phyloP scores from a whole-genome alignment of 805 yeast genomes.

The Maudiozyma saulgeensis region DNA sequence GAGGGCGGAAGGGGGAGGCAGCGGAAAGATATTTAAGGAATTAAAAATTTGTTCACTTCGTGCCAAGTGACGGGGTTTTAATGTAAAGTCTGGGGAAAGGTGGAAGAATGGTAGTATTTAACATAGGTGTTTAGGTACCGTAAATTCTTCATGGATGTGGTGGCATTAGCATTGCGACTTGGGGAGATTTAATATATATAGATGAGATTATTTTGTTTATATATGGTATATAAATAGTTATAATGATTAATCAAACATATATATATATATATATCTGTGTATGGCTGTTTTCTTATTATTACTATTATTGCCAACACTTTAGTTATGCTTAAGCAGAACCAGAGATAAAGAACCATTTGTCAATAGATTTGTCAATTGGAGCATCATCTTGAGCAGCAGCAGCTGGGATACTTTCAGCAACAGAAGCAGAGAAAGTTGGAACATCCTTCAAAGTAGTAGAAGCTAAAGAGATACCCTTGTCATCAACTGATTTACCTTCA shows the following conservation, averaged over 20 bases:
- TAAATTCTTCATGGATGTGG: too few relatives aligned
- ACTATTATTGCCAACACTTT: not conserved
- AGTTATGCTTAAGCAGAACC: conserved; percentile 43
- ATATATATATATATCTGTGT: not conserved
- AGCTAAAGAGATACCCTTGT: conserved; percentile 62
- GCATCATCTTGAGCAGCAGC: conserved; percentile 73
- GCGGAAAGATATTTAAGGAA: not conserved
- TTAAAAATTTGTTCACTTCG: not conserved
- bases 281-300: not conserved
- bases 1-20: not conserved
- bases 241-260: too few relatives aligned
- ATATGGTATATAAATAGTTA: too few relatives aligned
- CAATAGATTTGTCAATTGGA: conserved; percentile 91
- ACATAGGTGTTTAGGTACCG: not conserved
- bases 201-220: too few relatives aligned
- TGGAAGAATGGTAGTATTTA: not conserved
- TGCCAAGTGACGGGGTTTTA: not conserved
- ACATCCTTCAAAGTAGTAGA: conserved; percentile 62
- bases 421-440: conserved; percentile 42
- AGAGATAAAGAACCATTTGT: conserved; percentile 97
- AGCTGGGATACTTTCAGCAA: conserved; percentile 49
- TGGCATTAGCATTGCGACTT: too few relatives aligned
- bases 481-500: conserved; percentile 48
- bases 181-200: too few relatives aligned
- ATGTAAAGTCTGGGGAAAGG: not conserved